Evolutionary conservation across 2,329 filamentous ascomycete species (phyloP).

Genomic region (Verticillium nubilum): DNA sequence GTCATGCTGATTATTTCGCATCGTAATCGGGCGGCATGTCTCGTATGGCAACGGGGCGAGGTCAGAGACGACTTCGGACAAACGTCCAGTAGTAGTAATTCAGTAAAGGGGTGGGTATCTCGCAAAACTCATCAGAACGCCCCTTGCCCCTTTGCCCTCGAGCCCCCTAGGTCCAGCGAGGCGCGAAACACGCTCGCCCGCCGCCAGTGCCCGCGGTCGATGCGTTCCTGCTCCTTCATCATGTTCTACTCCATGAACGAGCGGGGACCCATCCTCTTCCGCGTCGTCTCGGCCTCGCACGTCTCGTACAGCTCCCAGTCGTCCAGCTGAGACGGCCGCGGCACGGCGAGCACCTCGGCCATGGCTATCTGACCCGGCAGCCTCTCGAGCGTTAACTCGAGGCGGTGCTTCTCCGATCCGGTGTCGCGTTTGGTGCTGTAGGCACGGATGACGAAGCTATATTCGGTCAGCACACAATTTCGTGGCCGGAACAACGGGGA

Average conservation of each 20-base stretch:
- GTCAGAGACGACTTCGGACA: too few species aligned
- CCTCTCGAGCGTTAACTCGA: conserved; percentile 42
- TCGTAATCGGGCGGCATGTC: too few species aligned
- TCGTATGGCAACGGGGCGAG: too few species aligned
- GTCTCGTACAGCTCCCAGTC: conserved; percentile 49
- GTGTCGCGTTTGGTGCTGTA: conserved; percentile 39
- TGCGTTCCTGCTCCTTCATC: conserved; percentile 11
- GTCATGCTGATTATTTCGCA: too few species aligned
- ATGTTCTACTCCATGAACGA: conserved; percentile 10
- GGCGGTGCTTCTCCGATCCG: conserved; percentile 32
- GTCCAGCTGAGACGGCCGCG: conserved; percentile 49
- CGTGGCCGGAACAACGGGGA: too few species aligned
- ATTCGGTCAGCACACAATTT: too few species aligned
- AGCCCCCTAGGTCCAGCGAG: conserved; percentile 2
- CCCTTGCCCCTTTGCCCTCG: background rate
- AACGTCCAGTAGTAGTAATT: too few species aligned
- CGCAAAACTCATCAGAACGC: background rate
- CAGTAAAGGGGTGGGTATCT: background rate
- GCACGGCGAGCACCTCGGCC: conserved; percentile 30
- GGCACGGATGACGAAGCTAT: conserved; percentile 44
- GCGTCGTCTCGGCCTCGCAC: conserved; percentile 11
- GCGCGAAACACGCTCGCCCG: conserved; percentile 10
- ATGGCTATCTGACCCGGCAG: conserved; percentile 34
- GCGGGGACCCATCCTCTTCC: conserved; percentile 10
- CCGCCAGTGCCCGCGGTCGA: conserved; percentile 11